Percentiles rank a stretch among this genome's conserved stretches.
Conservation (phyloP, 2,329 filamentous ascomycete genomes). For the Calonectria henricotiae region DNA sequence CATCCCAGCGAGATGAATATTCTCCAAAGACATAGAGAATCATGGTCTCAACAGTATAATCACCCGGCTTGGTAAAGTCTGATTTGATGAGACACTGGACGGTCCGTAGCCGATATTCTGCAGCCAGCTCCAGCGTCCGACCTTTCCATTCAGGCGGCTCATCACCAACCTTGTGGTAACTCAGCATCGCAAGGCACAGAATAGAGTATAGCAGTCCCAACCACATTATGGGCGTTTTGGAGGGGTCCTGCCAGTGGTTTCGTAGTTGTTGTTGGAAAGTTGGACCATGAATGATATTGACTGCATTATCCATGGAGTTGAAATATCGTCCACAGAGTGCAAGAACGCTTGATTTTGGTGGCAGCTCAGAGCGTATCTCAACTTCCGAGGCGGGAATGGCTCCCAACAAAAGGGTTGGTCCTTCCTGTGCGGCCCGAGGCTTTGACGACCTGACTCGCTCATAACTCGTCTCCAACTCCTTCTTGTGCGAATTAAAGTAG, state of each 20-base stretch:
- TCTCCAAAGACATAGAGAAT: conserved; percentile 84
- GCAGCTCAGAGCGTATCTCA: conserved; percentile 86
- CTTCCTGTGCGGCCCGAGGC: conserved; percentile 72
- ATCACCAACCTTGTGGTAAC: conserved; percentile 84
- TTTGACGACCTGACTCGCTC: conserved; percentile 82
- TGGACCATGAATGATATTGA: conserved; percentile 85
- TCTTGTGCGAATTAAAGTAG: conserved; percentile 89
- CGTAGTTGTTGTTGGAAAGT: conserved; percentile 85
- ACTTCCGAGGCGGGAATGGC: conserved; percentile 79
- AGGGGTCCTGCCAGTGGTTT: conserved; percentile 80
- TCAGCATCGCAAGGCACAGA: conserved; percentile 83
- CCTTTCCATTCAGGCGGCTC: conserved; percentile 85
- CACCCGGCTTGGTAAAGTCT: conserved; percentile 83
- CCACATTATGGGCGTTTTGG: conserved; percentile 83
- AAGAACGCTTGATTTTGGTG: conserved; percentile 86
- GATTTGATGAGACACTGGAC: conserved; percentile 84
- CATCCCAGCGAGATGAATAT: conserved; percentile 81
- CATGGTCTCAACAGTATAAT: conserved; percentile 85
- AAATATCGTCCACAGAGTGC: conserved; percentile 92
- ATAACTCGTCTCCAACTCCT: conserved; percentile 88
- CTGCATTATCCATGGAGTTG: conserved; percentile 82
- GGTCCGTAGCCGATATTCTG: conserved; percentile 79
- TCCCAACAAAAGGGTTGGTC: conserved; percentile 86
- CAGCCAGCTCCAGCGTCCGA: conserved; percentile 73
- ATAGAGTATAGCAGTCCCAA: conserved; percentile 84